Evolutionary conservation across 306 rosid genomes (phyloP), one percentile per base, ranked within the genome.

Genomic region (Amphicarpaea edgeworthii): DNA sequence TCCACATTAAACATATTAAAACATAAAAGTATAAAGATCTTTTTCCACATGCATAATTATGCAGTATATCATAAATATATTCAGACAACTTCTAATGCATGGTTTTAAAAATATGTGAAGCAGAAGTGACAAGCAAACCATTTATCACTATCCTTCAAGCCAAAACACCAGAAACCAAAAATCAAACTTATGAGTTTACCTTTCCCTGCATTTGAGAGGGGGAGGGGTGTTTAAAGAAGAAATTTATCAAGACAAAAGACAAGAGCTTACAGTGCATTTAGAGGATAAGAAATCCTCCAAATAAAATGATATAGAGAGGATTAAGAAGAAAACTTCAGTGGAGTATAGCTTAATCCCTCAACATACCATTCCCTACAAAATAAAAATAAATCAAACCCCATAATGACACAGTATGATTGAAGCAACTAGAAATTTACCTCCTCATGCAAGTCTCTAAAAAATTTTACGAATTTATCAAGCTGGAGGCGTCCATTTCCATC

Each of bases 401-500:
- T 17, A 60, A 46, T 14, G 77, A 72, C 51, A 75, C 3, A 14
- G 28, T 41, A 61, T 65, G 60, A 68, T 69, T 45, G 68, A 30
- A 73, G 68, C 47, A 50, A 15, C 2, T 32, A 19, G 38, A 58
- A 47, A 72, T 87, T 81, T 86, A 94, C 98, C 84, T 94, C 96
- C 17, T 85, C 76, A 0, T 88, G 85, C 79, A 94, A 76, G 45
- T 84, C 93, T 68, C 75, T 85, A 81, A 94, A 40, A 87, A 94
- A 94, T 16, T 73, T 80, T 77, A 88, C 63, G 16, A 94, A 94
- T 71, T 85, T 87, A 62, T 94, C 98, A 76, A 71, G 81, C 62
- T 73, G 85, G 76, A 94, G 97, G 72, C 80, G 30, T 50, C 67
- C 73, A 3, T 77, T 88, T 73, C 95, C 97, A 46, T 91, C 93